Evolutionary conservation across 169 alveolate species (phyloP).

Genomic region (Sarcocystis neurona): DNA sequence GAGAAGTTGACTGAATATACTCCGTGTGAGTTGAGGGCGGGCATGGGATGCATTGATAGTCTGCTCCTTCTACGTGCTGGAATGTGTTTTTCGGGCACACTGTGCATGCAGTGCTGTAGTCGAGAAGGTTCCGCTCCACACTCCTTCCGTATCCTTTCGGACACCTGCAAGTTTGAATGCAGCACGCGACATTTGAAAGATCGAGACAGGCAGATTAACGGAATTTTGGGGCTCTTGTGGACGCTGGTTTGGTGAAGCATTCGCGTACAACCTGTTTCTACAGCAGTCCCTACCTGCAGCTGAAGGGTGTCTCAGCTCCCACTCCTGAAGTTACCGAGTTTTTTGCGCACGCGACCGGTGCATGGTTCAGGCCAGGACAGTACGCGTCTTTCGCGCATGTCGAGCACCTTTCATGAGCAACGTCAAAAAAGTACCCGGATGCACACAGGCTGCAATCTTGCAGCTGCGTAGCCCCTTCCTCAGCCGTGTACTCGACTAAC

Average conservation of each 20-base stretch:
- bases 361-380: conserved; percentile 51
- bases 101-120: conserved; percentile 27
- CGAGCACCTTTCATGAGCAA: conserved; percentile 48
- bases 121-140: conserved; percentile 54
- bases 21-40: conserved; percentile 55
- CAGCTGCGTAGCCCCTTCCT: conserved; percentile 48
- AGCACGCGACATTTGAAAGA: not conserved
- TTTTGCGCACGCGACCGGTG: conserved; percentile 32
- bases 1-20: conserved; percentile 39
- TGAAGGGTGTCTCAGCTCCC: conserved; percentile 55
- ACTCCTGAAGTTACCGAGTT: conserved; percentile 35
- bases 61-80: conserved; percentile 64
- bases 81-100: conserved; percentile 59
- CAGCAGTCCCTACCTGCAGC: conserved; percentile 60
- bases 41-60: conserved; percentile 54
- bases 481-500: conserved; percentile 44
- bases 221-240: too few relatives aligned
- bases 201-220: not conserved
- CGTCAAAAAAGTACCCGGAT: conserved; percentile 56
- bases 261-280: not conserved
- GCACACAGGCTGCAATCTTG: conserved; percentile 60
- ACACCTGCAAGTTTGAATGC: conserved; percentile 28
- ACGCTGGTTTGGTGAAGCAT: not conserved
- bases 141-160: conserved; percentile 60
- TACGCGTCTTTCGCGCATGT: conserved; percentile 60